Percentiles rank a stretch among this genome's conserved stretches.
Conservation (phyloP, 83 land plant genomes). For the Picea engelmannii region DNA sequence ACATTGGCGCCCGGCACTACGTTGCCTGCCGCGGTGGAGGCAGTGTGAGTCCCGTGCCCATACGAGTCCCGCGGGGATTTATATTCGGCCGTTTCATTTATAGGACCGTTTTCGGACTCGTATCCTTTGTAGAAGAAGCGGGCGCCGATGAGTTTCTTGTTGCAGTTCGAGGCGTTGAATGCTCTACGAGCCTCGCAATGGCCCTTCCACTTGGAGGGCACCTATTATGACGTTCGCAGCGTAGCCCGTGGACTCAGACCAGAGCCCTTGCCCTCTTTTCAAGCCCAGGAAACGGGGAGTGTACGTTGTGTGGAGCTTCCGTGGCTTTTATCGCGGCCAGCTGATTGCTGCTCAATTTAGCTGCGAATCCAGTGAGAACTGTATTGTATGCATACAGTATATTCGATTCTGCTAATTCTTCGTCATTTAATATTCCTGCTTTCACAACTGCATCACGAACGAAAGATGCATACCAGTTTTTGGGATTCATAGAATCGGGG, state of each 20-base stretch:
- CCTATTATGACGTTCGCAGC: constrained; percentile 34
- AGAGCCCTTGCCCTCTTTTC: background rate
- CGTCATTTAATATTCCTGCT: background rate
- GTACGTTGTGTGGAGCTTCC: constrained; percentile 37
- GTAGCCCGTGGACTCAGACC: constrained; percentile 7
- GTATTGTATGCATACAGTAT: constrained; percentile 24
- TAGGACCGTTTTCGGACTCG: background rate
- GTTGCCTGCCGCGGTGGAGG: constrained; percentile 44
- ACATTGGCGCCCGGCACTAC: constrained; percentile 14
- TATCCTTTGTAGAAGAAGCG: constrained; percentile 18
- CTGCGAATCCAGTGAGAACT: constrained; percentile 29
- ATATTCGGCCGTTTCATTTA: constrained; percentile 8
- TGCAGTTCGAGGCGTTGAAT: constrained; percentile 23
- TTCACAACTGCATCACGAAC: background rate
- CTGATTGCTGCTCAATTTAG: constrained; percentile 15
- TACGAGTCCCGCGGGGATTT: constrained; percentile 25
- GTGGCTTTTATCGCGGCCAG: constrained; percentile 1
- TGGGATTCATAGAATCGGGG: background rate
- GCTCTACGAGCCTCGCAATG: constrained; percentile 17
- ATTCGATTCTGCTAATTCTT: background rate
- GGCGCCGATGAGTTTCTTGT: constrained; percentile 38
- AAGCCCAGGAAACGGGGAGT: constrained; percentile 40
- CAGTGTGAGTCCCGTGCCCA: constrained; percentile 60
- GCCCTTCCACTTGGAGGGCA: constrained; percentile 40
- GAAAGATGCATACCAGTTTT: background rate